Conservation (phyloP, 768 basidiomycete genomes). For the Galerina sulciceps region DNA sequence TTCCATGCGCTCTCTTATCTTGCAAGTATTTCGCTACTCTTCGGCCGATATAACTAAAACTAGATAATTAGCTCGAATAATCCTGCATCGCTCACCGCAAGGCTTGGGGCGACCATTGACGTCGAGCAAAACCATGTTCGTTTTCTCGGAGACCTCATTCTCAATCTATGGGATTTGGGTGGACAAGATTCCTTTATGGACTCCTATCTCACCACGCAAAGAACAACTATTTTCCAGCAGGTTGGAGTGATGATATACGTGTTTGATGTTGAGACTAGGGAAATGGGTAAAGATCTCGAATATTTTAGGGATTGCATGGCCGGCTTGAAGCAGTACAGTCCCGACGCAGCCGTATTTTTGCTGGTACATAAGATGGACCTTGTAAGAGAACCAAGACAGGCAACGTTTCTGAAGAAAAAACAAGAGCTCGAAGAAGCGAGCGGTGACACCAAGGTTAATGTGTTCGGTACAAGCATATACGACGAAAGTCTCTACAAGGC, state of each 20-base stretch:
- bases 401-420: constrained; percentile 71
- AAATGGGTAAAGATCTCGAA: constrained; percentile 83
- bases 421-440: constrained; percentile 75
- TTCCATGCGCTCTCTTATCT: constrained; percentile 98
- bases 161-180: constrained; percentile 98
- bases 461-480: constrained; percentile 95
- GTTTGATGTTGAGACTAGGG: constrained; percentile 90
- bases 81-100: constrained; percentile 87
- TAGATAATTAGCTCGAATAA: constrained; percentile 79
- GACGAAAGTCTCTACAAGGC: constrained; percentile 97
- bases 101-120: constrained; percentile 96
- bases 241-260: constrained; percentile 99
- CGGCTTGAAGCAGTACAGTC: constrained; percentile 77
- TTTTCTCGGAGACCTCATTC: constrained; percentile 93
- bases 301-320: constrained; percentile 93
- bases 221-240: constrained; percentile 94
- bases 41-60: constrained; percentile 14
- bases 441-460: constrained; percentile 61
- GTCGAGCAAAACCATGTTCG: constrained; percentile 98
- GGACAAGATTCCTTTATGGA: constrained; percentile 99
- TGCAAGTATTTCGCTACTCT: constrained; percentile 57
- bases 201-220: constrained; percentile 90
- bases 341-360: constrained; percentile 85
- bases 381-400: constrained; percentile 63
- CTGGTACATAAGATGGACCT: constrained; percentile 99